Base-by-base conservation (phyloP, 345 rosid genomes). In the Salix arbutifolia region DNA sequence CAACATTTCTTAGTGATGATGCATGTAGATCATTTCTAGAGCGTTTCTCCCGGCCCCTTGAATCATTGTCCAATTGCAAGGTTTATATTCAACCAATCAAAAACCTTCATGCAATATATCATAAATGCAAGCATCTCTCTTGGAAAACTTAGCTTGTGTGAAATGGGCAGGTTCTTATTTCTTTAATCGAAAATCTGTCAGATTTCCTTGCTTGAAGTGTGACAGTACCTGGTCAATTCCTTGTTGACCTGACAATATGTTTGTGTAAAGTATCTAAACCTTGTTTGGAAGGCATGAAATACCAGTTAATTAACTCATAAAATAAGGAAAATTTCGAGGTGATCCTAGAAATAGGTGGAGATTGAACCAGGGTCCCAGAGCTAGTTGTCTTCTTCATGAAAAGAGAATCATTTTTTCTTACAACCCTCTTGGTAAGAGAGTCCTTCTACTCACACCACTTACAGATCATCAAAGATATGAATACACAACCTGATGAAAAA, bases 231-330 rank as follows among this genome's bases (percentile, higher is more conserved):
- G 58, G 67, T 76, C 52, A 70, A 30, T 38, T 78, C 79, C 69
- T 77, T 71, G 89, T 74, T 84, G n/a, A 80, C 83, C 87, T 70
- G 84, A 71, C 71, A 4, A 12, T 4, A 26, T 64, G 62, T n/a
- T n/a, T 21, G 13, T 8, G 26, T 56, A n/a, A 21, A 23, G 26
- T 56, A 28, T 12, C 62, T n/a, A 56, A n/a, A 25, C 62, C 23
- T n/a, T 56, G 26, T n/a, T 56, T 56, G 62, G 26, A 9, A 5
- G n/a, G 13, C 26, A 56, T 52, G 13, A 19, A 19, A 6, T 6
- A 52, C 23, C 23, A 52, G 58, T 6, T 19, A 31, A 4, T 31
- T 3, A 16, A 23, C 26, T 67, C 19, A 10, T 40, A 9, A 28
- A 30, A 66, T 18, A n/a, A 46, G 28, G 48, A 19, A 23, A 69